phyloP scores from a whole-genome alignment of 129 eudicot genomes.

The Apium graveolens region DNA sequence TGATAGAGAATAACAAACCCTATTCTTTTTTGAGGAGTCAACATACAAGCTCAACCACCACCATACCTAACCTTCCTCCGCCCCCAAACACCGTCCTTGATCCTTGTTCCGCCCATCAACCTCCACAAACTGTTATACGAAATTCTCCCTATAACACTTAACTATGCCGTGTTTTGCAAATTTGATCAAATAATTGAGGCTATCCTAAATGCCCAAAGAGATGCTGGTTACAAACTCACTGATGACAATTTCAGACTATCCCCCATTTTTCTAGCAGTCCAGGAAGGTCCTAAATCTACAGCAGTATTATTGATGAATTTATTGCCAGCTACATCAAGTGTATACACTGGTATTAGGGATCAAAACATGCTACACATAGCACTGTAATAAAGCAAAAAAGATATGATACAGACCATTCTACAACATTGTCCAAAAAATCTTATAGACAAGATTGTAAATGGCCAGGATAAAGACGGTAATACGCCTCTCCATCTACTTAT shows the following conservation, averaged over 20 bases:
- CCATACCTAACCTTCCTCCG: too few relatives aligned
- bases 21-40: too few relatives aligned
- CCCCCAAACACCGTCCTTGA: too few relatives aligned
- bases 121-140: too few relatives aligned
- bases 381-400: not conserved
- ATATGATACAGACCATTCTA: not conserved
- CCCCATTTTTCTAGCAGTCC: not conserved
- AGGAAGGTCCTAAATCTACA: not conserved
- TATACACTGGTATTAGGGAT: not conserved
- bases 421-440: not conserved
- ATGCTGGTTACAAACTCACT: too few relatives aligned
- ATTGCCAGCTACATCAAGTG: not conserved
- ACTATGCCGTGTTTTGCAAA: not conserved
- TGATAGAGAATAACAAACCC: too few relatives aligned
- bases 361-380: not conserved
- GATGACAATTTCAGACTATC: not conserved
- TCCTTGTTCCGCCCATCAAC: too few relatives aligned
- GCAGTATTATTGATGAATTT: not conserved
- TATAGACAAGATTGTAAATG: not conserved
- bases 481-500: not conserved
- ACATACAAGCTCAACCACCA: too few relatives aligned
- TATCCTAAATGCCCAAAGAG: not conserved
- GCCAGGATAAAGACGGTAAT: not conserved
- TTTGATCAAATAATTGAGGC: not conserved
- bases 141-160: too few relatives aligned